phyloP scores from a whole-genome alignment of 2,329 filamentous ascomycete genomes.

The Berkeleyomyces rouxiae region DNA sequence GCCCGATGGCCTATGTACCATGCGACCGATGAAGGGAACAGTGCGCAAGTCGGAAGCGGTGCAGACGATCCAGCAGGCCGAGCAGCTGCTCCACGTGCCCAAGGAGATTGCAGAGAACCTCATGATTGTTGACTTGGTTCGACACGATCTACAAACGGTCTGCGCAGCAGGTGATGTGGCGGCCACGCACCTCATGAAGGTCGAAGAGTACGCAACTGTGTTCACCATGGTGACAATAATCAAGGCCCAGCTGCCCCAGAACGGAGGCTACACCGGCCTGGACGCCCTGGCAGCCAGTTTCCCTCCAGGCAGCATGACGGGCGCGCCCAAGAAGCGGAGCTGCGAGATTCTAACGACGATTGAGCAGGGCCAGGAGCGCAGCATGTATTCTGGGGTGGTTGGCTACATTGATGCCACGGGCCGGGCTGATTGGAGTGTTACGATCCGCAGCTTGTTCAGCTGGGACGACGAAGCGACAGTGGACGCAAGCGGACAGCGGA shows the following conservation, averaged over 20 bases:
- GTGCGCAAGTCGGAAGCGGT: slow-evolving; percentile 57
- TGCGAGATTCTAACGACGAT: slow-evolving; percentile 64
- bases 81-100: slow-evolving; percentile 54
- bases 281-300: slow-evolving; percentile 63
- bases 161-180: slow-evolving; percentile 56
- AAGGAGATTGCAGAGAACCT: slow-evolving; percentile 94
- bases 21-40: slow-evolving; percentile 93
- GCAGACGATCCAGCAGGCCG: slow-evolving; percentile 54
- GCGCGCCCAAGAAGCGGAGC: slow-evolving; percentile 82
- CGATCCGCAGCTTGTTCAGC: slow-evolving; percentile 66
- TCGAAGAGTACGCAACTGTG: slow-evolving; percentile 82
- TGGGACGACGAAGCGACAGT: slow-evolving; percentile 43
- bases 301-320: slow-evolving; percentile 90
- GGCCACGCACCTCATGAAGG: slow-evolving; percentile 63
- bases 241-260: slow-evolving; percentile 42
- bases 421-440: slow-evolving; percentile 76
- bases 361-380: slow-evolving; percentile 45
- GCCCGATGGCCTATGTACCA: slow-evolving; percentile 44
- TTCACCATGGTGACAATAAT: slow-evolving; percentile 86
- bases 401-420: slow-evolving; percentile 82
- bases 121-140: slow-evolving; percentile 95
- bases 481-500: slow-evolving; percentile 18
- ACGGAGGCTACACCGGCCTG: slow-evolving; percentile 38
- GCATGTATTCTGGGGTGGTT: slow-evolving; percentile 75
- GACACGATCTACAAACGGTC: slow-evolving; percentile 79